Percentiles rank a stretch among this genome's conserved stretches.
These are phyloP conservation scores for Pneumocystis wakefieldiae DNA, from an alignment of 1,139 yeast species.

Conservation along the genomic window DNA sequence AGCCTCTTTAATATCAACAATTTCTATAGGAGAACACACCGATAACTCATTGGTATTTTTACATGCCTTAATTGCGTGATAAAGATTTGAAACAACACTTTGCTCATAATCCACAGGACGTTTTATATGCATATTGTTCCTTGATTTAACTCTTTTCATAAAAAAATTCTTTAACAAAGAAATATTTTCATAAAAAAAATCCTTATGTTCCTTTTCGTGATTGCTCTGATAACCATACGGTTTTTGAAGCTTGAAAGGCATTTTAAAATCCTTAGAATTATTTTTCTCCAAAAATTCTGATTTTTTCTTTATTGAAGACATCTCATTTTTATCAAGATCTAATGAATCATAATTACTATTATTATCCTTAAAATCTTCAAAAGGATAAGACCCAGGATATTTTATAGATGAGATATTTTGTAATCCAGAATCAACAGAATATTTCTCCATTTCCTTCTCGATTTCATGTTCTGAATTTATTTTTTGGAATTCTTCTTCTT, in stretches of 20 bases:
- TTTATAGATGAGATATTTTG: background rate
- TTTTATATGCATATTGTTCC: background rate
- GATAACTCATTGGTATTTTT: background rate
- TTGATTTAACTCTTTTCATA: background rate
- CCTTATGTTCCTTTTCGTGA: background rate
- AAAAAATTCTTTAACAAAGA: background rate
- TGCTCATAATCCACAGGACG: background rate
- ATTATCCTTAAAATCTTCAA: background rate
- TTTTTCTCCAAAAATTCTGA: background rate
- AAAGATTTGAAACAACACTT: background rate
- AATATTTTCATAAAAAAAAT: background rate
- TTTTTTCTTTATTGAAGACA: background rate
- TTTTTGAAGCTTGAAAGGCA: background rate
- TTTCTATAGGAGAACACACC: background rate
- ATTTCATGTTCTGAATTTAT: background rate
- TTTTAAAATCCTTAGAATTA: background rate
- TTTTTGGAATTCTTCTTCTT: slow-evolving; percentile 7
- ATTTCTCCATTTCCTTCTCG: background rate
- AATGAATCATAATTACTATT: background rate
- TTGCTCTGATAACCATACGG: background rate
- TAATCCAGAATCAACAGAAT: background rate
- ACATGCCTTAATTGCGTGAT: background rate
- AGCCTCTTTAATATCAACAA: background rate
- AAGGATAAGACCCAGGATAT: background rate
- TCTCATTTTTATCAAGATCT: background rate